Conservation (phyloP, 805 yeast species). For the Metschnikowia dekortorum region DNA sequence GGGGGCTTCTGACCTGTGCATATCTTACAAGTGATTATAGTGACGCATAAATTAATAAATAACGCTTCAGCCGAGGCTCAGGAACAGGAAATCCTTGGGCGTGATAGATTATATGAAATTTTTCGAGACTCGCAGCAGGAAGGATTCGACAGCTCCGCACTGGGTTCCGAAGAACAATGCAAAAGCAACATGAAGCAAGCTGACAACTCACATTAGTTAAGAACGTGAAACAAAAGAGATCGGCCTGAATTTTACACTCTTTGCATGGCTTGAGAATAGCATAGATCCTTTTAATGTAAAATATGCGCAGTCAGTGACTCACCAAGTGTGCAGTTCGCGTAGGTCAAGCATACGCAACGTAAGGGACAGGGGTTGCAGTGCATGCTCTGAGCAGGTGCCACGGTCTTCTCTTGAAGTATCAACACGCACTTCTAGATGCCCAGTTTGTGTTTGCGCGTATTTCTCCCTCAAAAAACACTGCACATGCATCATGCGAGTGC, state of each 20-base stretch:
- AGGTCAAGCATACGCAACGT: neutral
- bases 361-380: conserved; percentile 2
- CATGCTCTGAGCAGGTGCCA: neutral
- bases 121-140: conserved; percentile 1
- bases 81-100: neutral
- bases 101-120: neutral
- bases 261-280: neutral
- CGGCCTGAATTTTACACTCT: neutral
- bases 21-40: neutral
- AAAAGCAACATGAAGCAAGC: neutral
- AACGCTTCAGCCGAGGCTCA: too few relatives aligned
- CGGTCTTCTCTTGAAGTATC: neutral
- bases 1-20: neutral
- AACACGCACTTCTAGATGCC: neutral
- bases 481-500: conserved; percentile 1
- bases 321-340: neutral
- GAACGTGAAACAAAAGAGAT: neutral
- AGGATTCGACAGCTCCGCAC: neutral
- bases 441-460: conserved; percentile 2
- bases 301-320: neutral
- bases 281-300: neutral
- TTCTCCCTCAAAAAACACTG: conserved; percentile 1
- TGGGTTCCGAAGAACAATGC: neutral
- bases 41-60: neutral
- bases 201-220: neutral